Base-by-base conservation (phyloP, 108 stramenopile species). In the Mayamaea pseudoterrestris region DNA sequence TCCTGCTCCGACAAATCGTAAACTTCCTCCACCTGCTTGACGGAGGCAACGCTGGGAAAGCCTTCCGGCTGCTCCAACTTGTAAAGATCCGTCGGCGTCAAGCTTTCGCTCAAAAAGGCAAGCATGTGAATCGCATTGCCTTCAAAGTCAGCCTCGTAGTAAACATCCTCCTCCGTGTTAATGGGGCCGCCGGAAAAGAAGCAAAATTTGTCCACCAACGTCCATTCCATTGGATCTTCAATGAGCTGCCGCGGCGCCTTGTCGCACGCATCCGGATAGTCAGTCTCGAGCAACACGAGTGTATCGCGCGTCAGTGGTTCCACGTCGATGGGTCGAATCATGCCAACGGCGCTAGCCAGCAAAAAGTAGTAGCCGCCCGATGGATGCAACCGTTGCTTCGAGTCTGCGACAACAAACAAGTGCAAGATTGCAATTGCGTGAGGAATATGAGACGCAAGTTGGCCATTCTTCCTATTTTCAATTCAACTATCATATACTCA, bases 131-230 rank as follows among this genome's bases (percentile, higher is more conserved):
- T 90, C 13, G 75, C 73, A 48, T 74, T 84, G 28, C 87, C 87
- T 64, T 83, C 78, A 58, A 90, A 75, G 26, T 84, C 79, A 13
- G 88, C 80, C 50, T 71, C 56, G 53, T 90, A 90, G 48, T 78
- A 90, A 23, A 83, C 81, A 66, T 90, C 83, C 60, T 89, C 87
- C 39, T 90, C 88, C 2, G 76, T 68, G 53, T 90, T 90, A 44
- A 90, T 82, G 13, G 88, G 88, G 26, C 88, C 88, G 6, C 88
- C 88, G 4, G 79, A 81, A 61, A 90, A 90, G 74, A 90, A 90
- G 50, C 88, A 90, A 53, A 90, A 90, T 50, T 80, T 84, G 55
- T 83, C 67, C 24, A 90, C 81, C 25, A 90, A 49, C 4, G 78
- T 76, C 88, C 88, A 90, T 36, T 80, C 61, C n/a, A 65, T 52